Evolutionary conservation across 2,329 filamentous ascomycete species (phyloP).

Genomic region (Trichoderma sp.): DNA sequence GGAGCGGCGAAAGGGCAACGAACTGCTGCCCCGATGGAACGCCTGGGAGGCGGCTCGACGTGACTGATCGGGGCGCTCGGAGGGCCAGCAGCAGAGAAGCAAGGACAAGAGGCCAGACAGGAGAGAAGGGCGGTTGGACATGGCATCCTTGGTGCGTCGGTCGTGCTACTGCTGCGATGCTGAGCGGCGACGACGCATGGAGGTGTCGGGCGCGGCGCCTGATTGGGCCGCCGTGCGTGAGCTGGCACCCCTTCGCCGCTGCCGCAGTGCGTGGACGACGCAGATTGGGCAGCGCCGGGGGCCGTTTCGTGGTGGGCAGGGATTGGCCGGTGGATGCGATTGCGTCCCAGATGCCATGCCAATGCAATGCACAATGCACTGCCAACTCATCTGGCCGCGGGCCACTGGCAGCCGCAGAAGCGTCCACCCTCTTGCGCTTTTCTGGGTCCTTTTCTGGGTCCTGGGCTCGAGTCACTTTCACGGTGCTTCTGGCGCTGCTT

Average conservation of each 20-base stretch:
- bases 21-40: background rate
- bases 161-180: conserved; percentile 3
- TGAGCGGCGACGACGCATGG: conserved; percentile 18
- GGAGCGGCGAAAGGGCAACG: conserved; percentile 1
- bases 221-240: conserved; percentile 35
- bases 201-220: conserved; percentile 30
- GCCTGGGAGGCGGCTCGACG: conserved; percentile 9
- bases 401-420: conserved; percentile 17
- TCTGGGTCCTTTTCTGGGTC: background rate
- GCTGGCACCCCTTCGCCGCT: conserved; percentile 32
- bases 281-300: conserved; percentile 31
- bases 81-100: background rate
- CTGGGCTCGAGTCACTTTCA: conserved; percentile 4
- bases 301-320: conserved; percentile 29
- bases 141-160: conserved; percentile 4
- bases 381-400: conserved; percentile 29
- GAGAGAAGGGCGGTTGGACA: background rate
- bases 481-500: background rate
- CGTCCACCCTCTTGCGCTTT: conserved; percentile 15
- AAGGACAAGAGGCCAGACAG: background rate
- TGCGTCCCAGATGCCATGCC: conserved; percentile 22
- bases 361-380: conserved; percentile 30
- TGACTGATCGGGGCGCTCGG: conserved; percentile 22
- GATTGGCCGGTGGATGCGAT: conserved; percentile 30
- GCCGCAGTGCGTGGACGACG: conserved; percentile 35